Percentiles rank a stretch among this genome's conserved stretches.
These are phyloP conservation scores for Eucalyptus regnans DNA, from an alignment of 345 rosid species.

Conservation along the genomic window DNA sequence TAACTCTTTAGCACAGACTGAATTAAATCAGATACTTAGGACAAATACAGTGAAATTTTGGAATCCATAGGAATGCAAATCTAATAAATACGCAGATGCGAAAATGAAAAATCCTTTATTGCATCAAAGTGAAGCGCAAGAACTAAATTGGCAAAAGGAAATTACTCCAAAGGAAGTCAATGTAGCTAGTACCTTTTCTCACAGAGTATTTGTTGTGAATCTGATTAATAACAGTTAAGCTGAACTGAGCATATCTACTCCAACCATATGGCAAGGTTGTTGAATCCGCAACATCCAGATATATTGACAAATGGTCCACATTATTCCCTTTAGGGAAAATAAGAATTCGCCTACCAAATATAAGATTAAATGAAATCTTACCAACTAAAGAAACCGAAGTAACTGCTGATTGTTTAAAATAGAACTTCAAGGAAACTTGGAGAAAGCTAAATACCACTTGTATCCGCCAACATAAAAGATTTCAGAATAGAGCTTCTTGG, in stretches of 20 bases:
- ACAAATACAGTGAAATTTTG: neutral
- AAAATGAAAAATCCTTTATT: neutral
- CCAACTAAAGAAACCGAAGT: neutral
- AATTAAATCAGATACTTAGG: neutral
- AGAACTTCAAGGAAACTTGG: neutral
- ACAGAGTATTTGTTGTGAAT: slow-evolving; percentile 30
- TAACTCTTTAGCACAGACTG: neutral
- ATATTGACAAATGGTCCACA: slow-evolving; percentile 53
- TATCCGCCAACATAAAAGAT: slow-evolving; percentile 30
- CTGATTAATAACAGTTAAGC: slow-evolving; percentile 44
- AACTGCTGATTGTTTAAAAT: neutral
- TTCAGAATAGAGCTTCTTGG: slow-evolving; percentile 47
- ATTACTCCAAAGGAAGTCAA: neutral
- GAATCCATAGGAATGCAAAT: neutral
- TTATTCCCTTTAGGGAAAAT: slow-evolving; percentile 52
- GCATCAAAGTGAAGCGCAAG: neutral
- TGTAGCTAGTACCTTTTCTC: slow-evolving; percentile 25
- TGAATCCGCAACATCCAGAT: slow-evolving; percentile 51
- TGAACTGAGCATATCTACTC: slow-evolving; percentile 54
- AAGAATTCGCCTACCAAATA: slow-evolving; percentile 33
- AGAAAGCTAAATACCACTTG: slow-evolving; percentile 25
- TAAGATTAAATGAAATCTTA: neutral
- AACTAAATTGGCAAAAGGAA: neutral
- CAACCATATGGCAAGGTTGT: slow-evolving; percentile 37
- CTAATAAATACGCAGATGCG: neutral